Evolutionary conservation across 345 rosid genomes (phyloP), one percentile per base, ranked within the genome.

Genomic region (Aquilaria yunnanensis): DNA sequence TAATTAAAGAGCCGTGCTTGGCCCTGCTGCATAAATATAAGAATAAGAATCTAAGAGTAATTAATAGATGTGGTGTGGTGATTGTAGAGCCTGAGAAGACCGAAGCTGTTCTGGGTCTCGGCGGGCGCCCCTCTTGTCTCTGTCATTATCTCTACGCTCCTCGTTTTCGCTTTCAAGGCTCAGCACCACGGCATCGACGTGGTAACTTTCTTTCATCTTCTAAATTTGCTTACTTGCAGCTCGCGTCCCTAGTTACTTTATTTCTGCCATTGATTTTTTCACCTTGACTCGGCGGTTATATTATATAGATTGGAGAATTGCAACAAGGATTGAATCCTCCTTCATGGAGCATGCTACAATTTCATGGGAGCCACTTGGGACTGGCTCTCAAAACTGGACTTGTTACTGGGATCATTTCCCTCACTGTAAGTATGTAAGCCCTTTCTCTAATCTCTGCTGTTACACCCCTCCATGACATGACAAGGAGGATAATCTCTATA

Each of bases 301-400:
- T 5, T 54, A 23, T 4, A 37, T 9, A 92, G 99, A 94, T 94
- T 59, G 99, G 99, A 16, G 82, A 88, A 67, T 62, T 94, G 45
- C 86, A 80, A 79, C 78, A 83, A 79, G 99, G 99, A 45, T 70
- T 94, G 46, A 94, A 94, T 72, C 99, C 99, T 51, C 92, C 96
- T 34, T 90, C 99, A 53, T 85, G 87, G 97, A 81, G 86, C 67
- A 83, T 86, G 99, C 68, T 94, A 73, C 87, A 80, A 12, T 86
- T 90, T 68, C 84, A 65, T 60, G 99, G 97, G 54, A 77, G 70
- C 59, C 70, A 88, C 72, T 74, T 94, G 16, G 95, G 86, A 32
- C 85, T 88, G 6, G 85, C 82, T 7, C 71, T 84, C 2, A 94
- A 86, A 81, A 86, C 97, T 9, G 97, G 97, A 54, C 66, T 90